Evolutionary conservation across 208 protist species (phyloP).

Genomic region (Trypanosoma vivax): DNA sequence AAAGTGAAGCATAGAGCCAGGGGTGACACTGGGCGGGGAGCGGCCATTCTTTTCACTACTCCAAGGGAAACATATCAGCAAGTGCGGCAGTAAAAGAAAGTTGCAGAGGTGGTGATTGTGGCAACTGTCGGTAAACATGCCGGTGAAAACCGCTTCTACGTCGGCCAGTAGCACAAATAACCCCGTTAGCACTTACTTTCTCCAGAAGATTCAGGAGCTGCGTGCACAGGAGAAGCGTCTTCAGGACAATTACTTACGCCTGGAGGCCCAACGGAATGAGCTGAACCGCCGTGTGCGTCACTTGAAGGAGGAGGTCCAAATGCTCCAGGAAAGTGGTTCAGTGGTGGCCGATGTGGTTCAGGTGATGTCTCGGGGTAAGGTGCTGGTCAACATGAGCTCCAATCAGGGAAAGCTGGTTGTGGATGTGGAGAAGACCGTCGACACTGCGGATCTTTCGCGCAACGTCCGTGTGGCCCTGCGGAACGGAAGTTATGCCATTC

Average conservation of each 20-base stretch:
- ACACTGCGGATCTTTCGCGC: constrained; percentile 89
- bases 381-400: constrained; percentile 94
- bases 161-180: constrained; percentile 20
- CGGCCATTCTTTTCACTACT: no score
- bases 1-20: no score
- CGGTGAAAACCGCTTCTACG: constrained; percentile 12
- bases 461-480: constrained; percentile 97
- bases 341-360: constrained; percentile 99
- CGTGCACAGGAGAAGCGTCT: constrained; percentile 79
- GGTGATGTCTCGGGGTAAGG: constrained; percentile 97
- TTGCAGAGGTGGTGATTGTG: neutral
- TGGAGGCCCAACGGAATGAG: constrained; percentile 85
- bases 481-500: constrained; percentile 94
- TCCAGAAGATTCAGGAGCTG: constrained; percentile 87
- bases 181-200: constrained; percentile 79
- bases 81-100: constrained; percentile 4
- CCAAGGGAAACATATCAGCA: no score
- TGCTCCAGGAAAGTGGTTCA: constrained; percentile 96
- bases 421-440: constrained; percentile 95
- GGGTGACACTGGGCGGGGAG: no score
- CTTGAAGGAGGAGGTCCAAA: constrained; percentile 98
- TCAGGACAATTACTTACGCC: constrained; percentile 77
- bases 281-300: constrained; percentile 92
- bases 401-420: constrained; percentile 98
- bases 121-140: neutral